Base-by-base conservation (phyloP, 2,329 filamentous ascomycete genomes). In the Acrodontium crateriforme region DNA sequence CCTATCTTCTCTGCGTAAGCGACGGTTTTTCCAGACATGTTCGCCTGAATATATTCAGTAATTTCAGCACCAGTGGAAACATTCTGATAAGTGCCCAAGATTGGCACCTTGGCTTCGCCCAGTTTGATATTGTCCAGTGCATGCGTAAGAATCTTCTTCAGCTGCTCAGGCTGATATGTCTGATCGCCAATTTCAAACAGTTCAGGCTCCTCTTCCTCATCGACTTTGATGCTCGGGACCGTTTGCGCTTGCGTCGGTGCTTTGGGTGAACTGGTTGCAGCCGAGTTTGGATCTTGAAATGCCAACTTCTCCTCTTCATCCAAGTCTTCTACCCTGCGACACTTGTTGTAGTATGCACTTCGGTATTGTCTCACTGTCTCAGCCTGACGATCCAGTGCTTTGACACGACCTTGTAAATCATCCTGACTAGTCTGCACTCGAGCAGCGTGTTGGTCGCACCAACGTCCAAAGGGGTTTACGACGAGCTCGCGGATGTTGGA, bases 271-370 rank as follows among this genome's bases (percentile, higher is more conserved):
- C 57, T 52, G 5, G 45, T 40, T 11, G 48, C 52, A 36, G 65
- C 57, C 28, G 52, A 65, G 36, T 69, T 64, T 4, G 84, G 83
- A 40, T 85, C 83, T 54, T 93, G 84, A 58, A 98, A 98, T 20
- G 85, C 89, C 30, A 98, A 69, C 59, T 98, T 95, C 55, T 94
- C 93, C 63, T 98, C 91, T 58, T 98, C 89, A 54, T 98, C 89
- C 35, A 95, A 62, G 51, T 98, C 89, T 53, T 98, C 91, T 5
- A 95, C 78, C 37, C 94, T 64, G 27, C 91, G 78, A 54, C 89
- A 98, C 60, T 95, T 98, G 65, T 95, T 98, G 69, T 95, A 95
- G 59, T 98, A 98, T 45, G 82, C 80, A 55, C 81, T 93, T 39
- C 89, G 75, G 44, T 94, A 71, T 60, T 95, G 95, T 66, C 84